Evolutionary conservation across 2,329 filamentous ascomycete species (phyloP).

Genomic region (Anisogramma anomala): DNA sequence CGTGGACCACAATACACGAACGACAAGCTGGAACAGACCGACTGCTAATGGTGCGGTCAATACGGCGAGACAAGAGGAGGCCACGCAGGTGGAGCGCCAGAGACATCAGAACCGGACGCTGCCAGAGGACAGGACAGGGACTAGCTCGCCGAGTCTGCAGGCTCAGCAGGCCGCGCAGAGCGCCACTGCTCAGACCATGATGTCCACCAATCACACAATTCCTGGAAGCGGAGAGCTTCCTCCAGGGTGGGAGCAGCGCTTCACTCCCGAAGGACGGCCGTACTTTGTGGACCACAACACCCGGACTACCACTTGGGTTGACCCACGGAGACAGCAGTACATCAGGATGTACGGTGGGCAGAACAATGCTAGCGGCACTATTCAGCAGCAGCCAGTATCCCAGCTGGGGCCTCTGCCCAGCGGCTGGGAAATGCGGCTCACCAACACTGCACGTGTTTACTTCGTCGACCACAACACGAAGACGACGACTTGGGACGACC

Average conservation of each 20-base stretch:
- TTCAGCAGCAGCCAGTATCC: constrained; percentile 95
- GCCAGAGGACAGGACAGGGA: constrained; percentile 87
- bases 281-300: constrained; percentile 99
- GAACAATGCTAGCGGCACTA: constrained; percentile 71
- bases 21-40: constrained; percentile 91
- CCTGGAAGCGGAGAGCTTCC: constrained; percentile 91
- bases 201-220: constrained; percentile 89
- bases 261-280: constrained; percentile 84
- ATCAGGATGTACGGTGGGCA: constrained; percentile 93
- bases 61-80: constrained; percentile 71
- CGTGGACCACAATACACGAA: constrained; percentile 93
- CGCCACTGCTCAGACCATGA: constrained; percentile 63
- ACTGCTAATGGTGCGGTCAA: constrained; percentile 67
- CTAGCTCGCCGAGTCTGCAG: constrained; percentile 74
- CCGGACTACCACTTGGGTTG: constrained; percentile 95
- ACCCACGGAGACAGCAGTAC: constrained; percentile 92
- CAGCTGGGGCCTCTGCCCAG: constrained; percentile 91
- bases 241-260: constrained; percentile 90
- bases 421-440: constrained; percentile 98
- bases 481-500: constrained; percentile 98
- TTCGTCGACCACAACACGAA: constrained; percentile 99
- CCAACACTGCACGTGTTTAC: constrained; percentile 94
- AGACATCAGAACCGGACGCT: constrained; percentile 92
- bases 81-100: constrained; percentile 84
- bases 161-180: constrained; percentile 34